Evolutionary conservation across 2,329 filamentous ascomycete genomes (phyloP).

Genomic region (Arthrobotrys entomopaga): DNA sequence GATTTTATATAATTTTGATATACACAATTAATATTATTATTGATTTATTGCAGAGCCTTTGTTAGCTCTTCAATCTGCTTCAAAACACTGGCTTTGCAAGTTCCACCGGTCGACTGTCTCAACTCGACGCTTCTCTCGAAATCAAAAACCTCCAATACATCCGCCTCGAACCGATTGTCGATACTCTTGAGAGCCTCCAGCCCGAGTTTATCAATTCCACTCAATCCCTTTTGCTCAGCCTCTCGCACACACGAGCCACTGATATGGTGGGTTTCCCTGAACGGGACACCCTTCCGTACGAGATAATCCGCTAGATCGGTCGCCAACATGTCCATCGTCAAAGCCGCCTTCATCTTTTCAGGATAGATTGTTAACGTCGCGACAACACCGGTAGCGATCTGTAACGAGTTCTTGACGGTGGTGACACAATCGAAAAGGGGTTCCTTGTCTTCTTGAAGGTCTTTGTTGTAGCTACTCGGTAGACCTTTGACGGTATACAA

Average conservation of each 20-base stretch:
- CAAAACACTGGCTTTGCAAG: conserved; percentile 74
- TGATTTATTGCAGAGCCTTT: conserved; percentile 56
- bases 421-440: conserved; percentile 86
- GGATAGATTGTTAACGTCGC: conserved; percentile 76
- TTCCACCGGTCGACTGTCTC: conserved; percentile 79
- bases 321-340: conserved; percentile 86
- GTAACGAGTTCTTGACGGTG: conserved; percentile 81
- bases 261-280: conserved; percentile 83
- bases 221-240: conserved; percentile 71
- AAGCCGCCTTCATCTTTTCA: conserved; percentile 79
- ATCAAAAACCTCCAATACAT: conserved; percentile 77
- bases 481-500: conserved; percentile 71
- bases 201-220: conserved; percentile 76
- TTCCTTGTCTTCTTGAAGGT: conserved; percentile 87
- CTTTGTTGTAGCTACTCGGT: conserved; percentile 88
- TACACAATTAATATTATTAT: background rate
- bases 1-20: background rate
- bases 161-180: conserved; percentile 75
- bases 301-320: conserved; percentile 74
- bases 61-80: conserved; percentile 70
- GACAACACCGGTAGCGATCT: conserved; percentile 83
- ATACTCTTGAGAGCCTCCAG: conserved; percentile 75
- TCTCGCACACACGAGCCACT: conserved; percentile 77
- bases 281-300: conserved; percentile 75
- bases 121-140: conserved; percentile 86